Conservation (phyloP, 768 basidiomycete genomes). For the Leccinellum albellum region DNA sequence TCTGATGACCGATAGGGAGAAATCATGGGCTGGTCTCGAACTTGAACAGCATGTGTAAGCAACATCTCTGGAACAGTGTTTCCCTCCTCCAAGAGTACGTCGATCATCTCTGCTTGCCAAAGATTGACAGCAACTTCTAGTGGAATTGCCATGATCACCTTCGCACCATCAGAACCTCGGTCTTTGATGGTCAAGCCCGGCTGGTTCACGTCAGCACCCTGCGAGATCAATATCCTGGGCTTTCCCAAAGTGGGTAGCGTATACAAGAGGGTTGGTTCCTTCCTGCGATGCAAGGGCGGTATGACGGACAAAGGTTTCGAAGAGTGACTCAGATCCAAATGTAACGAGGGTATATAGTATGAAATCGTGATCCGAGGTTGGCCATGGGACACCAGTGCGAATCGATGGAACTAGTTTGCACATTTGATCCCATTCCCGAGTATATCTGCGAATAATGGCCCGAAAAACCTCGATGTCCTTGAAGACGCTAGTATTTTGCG, state of each 20-base stretch:
- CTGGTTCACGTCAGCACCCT: neutral
- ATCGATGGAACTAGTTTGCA: neutral
- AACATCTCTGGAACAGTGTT: neutral
- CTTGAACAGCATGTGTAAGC: neutral
- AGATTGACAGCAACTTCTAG: neutral
- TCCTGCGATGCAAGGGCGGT: neutral
- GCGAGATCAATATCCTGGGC: neutral
- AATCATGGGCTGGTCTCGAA: neutral
- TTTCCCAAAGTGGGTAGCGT: neutral
- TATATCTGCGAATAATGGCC: neutral
- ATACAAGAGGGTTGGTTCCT: conserved; percentile 5
- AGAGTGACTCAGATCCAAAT: neutral
- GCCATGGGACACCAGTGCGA: conserved; percentile 1
- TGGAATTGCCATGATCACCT: neutral
- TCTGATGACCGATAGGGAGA: neutral
- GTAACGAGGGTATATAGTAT: conserved; percentile 4
- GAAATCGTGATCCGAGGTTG: neutral
- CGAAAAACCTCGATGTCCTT: conserved; percentile 1
- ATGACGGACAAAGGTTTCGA: neutral
- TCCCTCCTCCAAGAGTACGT: neutral
- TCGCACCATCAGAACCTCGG: neutral
- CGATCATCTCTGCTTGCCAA: neutral
- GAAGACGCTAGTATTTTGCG: neutral
- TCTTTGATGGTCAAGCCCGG: neutral
- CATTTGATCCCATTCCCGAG: conserved; percentile 1